Percentiles rank a stretch among this genome's conserved stretches.
These are phyloP conservation scores for Fusarium liriodendri DNA, from an alignment of 2,329 filamentous ascomycete species.

Conservation along the genomic window DNA sequence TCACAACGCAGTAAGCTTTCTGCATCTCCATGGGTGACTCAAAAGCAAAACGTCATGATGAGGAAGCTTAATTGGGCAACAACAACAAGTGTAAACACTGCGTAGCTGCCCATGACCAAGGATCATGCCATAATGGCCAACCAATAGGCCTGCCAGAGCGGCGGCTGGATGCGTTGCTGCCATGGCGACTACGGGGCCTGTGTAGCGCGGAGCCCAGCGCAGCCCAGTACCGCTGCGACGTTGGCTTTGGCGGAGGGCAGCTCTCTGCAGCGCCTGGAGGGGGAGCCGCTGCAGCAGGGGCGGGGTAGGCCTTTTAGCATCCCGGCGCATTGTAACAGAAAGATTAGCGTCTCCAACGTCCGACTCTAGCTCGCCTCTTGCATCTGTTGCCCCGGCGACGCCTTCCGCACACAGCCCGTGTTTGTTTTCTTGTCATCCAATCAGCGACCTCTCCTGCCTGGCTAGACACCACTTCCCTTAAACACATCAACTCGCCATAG, in stretches of 20 bases:
- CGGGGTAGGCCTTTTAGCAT: conserved; percentile 37
- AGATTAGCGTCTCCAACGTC: conserved; percentile 42
- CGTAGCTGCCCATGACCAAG: conserved; percentile 28
- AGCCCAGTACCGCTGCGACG: conserved; percentile 26
- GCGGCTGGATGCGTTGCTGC: conserved; percentile 44
- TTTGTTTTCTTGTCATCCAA: conserved; percentile 50
- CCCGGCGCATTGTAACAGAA: conserved; percentile 44
- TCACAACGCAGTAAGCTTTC: neutral
- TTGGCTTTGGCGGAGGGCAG: conserved; percentile 24
- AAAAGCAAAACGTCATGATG: conserved; percentile 34
- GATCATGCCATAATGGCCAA: conserved; percentile 41
- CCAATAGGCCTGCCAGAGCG: conserved; percentile 36
- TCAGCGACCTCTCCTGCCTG: conserved; percentile 33
- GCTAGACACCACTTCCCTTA: conserved; percentile 44
- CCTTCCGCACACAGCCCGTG: conserved; percentile 28
- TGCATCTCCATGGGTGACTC: conserved; percentile 36
- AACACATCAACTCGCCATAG: conserved; percentile 47
- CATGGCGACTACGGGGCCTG: conserved; percentile 45
- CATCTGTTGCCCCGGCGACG: conserved; percentile 45
- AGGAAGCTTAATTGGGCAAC: conserved; percentile 33
- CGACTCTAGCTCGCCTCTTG: conserved; percentile 28
- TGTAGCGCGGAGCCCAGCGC: conserved; percentile 23
- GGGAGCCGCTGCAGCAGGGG: conserved; percentile 37
- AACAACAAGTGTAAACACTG: conserved; percentile 42
- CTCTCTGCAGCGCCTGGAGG: conserved; percentile 36